These are phyloP conservation scores for Teunomyces tritomae DNA, from an alignment of 805 yeast species.

Conservation along the genomic window DNA sequence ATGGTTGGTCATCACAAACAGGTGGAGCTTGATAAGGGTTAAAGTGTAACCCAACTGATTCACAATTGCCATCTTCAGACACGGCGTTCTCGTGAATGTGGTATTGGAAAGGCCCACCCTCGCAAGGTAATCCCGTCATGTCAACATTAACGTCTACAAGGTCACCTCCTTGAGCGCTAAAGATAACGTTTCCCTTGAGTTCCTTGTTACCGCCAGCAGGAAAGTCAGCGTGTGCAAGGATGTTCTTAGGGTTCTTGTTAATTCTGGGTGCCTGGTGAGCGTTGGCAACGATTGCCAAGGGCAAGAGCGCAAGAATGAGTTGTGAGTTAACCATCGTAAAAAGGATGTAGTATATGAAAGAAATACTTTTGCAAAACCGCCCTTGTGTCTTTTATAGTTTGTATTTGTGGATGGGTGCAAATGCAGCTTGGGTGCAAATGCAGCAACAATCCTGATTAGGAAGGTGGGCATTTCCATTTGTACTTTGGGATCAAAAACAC, in stretches of 20 bases:
- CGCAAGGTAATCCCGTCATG: slow-evolving; percentile 63
- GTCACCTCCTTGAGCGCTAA: slow-evolving; percentile 56
- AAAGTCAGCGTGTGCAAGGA: slow-evolving; percentile 58
- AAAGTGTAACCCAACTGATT: slow-evolving; percentile 53
- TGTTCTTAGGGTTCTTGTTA: slow-evolving; percentile 47
- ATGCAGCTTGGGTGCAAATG: not conserved
- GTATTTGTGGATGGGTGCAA: slow-evolving; percentile 3
- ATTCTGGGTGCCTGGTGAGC: slow-evolving; percentile 52
- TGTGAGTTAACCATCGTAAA: slow-evolving; percentile 1
- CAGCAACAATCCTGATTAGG: not conserved
- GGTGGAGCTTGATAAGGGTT: slow-evolving; percentile 61
- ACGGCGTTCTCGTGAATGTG: slow-evolving; percentile 64
- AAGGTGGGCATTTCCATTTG: not conserved
- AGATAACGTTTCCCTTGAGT: slow-evolving; percentile 46
- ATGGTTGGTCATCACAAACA: slow-evolving; percentile 48
- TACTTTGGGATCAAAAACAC: not conserved
- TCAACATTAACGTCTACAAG: slow-evolving; percentile 66
- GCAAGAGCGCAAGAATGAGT: slow-evolving; percentile 2
- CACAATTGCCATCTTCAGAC: slow-evolving; percentile 43
- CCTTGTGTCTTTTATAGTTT: not conserved
- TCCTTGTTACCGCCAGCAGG: slow-evolving; percentile 41
- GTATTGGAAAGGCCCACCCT: slow-evolving; percentile 66
- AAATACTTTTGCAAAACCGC: not conserved
- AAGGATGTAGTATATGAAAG: not conserved
- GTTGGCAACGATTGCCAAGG: not conserved